These are phyloP conservation scores for Cyberlindnera mrakii DNA, from an alignment of 805 yeast genomes.

Conservation along the genomic window DNA sequence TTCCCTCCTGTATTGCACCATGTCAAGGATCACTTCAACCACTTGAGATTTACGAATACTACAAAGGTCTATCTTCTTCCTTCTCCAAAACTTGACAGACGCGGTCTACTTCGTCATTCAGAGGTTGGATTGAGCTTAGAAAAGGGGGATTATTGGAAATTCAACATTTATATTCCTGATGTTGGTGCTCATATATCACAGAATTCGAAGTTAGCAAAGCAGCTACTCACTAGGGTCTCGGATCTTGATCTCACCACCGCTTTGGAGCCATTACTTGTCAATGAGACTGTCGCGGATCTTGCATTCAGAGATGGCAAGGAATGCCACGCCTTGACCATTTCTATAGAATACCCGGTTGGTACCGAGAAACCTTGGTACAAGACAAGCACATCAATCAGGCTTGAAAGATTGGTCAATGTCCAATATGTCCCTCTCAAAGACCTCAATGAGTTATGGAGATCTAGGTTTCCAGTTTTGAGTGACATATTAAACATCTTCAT, in stretches of 20 bases:
- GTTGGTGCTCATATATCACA: slow-evolving; percentile 7
- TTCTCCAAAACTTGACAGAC: background rate
- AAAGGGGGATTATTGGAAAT: slow-evolving; percentile 6
- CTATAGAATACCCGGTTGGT: slow-evolving; percentile 8
- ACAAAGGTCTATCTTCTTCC: slow-evolving; percentile 8
- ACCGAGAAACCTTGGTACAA: slow-evolving; percentile 9
- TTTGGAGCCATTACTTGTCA: background rate
- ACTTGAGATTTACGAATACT: slow-evolving; percentile 10
- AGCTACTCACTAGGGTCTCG: background rate
- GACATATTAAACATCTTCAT: slow-evolving; percentile 13
- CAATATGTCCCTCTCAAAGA: slow-evolving; percentile 10
- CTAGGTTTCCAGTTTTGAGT: slow-evolving; percentile 11
- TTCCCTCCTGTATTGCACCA: background rate
- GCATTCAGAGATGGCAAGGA: slow-evolving; percentile 4
- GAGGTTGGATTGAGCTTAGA: slow-evolving; percentile 10
- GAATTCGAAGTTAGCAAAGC: slow-evolving; percentile 1
- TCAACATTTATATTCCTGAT: slow-evolving; percentile 14
- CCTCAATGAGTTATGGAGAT: slow-evolving; percentile 13
- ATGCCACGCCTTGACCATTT: slow-evolving; percentile 6
- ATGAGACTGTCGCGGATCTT: slow-evolving; percentile 1
- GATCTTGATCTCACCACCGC: slow-evolving; percentile 3
- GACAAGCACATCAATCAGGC: slow-evolving; percentile 6
- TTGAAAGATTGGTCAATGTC: slow-evolving; percentile 9
- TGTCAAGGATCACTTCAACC: slow-evolving; percentile 8
- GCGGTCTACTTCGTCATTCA: slow-evolving; percentile 1